Percentiles rank a stretch among this genome's conserved stretches.
phyloP scores from a whole-genome alignment of 305 asterid genomes.

The Ruellia speciosa region DNA sequence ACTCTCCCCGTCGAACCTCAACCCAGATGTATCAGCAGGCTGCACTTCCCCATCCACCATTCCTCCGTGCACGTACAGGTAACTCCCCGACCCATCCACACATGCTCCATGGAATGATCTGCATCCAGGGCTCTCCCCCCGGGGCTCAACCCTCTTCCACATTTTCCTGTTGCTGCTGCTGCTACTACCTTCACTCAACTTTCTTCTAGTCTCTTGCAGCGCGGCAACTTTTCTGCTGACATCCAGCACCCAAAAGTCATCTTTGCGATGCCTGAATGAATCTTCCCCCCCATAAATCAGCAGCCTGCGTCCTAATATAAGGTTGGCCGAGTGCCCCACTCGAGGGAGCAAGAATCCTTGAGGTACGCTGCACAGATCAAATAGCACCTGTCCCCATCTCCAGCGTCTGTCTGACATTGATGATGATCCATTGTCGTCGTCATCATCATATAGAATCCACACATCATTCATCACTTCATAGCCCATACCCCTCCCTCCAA shows the following conservation, averaged over 20 bases:
- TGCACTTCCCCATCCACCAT: conserved; percentile 73
- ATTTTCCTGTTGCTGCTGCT: conserved; percentile 21
- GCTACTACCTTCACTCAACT: not conserved
- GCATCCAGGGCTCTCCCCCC: conserved; percentile 51
- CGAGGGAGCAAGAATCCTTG: conserved; percentile 64
- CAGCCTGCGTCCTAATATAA: conserved; percentile 61
- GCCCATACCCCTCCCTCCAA: conserved; percentile 82
- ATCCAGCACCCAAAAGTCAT: conserved; percentile 84
- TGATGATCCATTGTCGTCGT: conserved; percentile 28
- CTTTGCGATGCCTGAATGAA: conserved; percentile 53
- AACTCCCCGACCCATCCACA: conserved; percentile 63
- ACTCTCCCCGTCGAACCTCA: conserved; percentile 68
- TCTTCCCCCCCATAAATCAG: conserved; percentile 92
- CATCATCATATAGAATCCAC: conserved; percentile 44
- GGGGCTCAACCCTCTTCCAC: conserved; percentile 59
- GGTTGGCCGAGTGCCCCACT: conserved; percentile 89
- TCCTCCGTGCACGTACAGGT: conserved; percentile 72
- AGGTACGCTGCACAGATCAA: conserved; percentile 49
- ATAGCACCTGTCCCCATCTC: conserved; percentile 55
- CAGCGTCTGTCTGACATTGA: conserved; percentile 27
- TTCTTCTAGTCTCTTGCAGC: conserved; percentile 19
- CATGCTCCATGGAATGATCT: conserved; percentile 93
- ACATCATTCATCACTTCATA: conserved; percentile 73
- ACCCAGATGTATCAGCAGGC: conserved; percentile 51
- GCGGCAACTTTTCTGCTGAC: conserved; percentile 25